These are phyloP conservation scores for Aspergillus sp. DNA, from an alignment of 2,329 filamentous ascomycete species.

Conservation along the genomic window DNA sequence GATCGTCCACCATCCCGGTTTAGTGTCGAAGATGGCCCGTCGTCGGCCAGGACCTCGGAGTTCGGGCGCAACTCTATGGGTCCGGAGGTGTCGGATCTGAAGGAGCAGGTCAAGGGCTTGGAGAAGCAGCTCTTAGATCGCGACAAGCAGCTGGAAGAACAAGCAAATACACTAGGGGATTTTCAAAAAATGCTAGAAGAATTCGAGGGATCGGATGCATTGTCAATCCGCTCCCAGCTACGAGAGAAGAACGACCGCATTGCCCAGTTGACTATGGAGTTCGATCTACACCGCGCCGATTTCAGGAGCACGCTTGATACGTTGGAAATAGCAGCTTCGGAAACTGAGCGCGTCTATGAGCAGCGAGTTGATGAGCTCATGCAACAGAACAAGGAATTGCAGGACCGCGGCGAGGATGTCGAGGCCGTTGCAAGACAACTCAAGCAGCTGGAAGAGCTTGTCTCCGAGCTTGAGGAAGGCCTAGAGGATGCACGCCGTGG, in stretches of 20 bases:
- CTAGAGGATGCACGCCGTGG: slow-evolving; percentile 91
- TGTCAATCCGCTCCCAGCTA: slow-evolving; percentile 76
- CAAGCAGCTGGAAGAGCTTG: slow-evolving; percentile 92
- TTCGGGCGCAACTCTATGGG: slow-evolving; percentile 24
- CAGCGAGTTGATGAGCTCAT: slow-evolving; percentile 59
- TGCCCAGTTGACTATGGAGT: slow-evolving; percentile 85
- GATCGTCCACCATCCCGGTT: slow-evolving; percentile 41
- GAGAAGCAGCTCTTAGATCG: slow-evolving; percentile 75
- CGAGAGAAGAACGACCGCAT: slow-evolving; percentile 98
- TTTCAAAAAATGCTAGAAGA: slow-evolving; percentile 90
- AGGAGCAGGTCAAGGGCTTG: slow-evolving; percentile 73
- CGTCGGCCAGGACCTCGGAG: slow-evolving; percentile 33
- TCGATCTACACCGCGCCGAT: slow-evolving; percentile 90
- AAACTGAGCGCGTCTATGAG: slow-evolving; percentile 93
- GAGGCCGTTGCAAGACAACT: slow-evolving; percentile 87
- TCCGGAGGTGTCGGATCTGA: slow-evolving; percentile 45
- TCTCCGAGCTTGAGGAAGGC: slow-evolving; percentile 94
- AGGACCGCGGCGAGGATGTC: slow-evolving; percentile 82
- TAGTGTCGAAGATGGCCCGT: slow-evolving; percentile 38
- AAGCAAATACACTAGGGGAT: slow-evolving; percentile 76
- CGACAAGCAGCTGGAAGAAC: slow-evolving; percentile 84
- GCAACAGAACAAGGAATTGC: slow-evolving; percentile 77
- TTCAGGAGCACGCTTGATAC: slow-evolving; percentile 97
- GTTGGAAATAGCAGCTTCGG: slow-evolving; percentile 88
- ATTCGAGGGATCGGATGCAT: slow-evolving; percentile 73